phyloP scores from a whole-genome alignment of 345 rosid species.

The Anastatica hierochuntica region DNA sequence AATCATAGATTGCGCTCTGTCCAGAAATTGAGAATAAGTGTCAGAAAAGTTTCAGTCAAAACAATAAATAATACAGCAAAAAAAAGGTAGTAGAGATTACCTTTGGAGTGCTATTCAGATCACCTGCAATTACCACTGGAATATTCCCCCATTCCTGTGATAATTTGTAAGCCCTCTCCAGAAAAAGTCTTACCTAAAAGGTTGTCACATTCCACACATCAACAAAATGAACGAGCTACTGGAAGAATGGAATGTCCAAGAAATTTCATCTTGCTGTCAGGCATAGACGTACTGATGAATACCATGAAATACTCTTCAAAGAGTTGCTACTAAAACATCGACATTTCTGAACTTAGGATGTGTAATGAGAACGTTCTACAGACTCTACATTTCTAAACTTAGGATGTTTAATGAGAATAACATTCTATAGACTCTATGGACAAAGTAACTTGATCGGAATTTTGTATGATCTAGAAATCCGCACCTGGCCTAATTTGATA shows the following conservation, averaged over 20 bases:
- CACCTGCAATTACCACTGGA: slow-evolving; percentile 37
- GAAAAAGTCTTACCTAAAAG: slow-evolving; percentile 58
- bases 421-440: neutral
- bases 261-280: neutral
- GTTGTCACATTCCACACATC: slow-evolving; percentile 1
- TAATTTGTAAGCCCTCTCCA: slow-evolving; percentile 67
- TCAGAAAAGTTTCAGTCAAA: slow-evolving; percentile 5
- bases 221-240: neutral
- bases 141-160: slow-evolving; percentile 72
- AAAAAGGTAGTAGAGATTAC: slow-evolving; percentile 25
- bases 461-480: slow-evolving; percentile 2
- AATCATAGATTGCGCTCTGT: slow-evolving; percentile 86
- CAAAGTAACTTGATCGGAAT: neutral
- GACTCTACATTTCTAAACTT: neutral
- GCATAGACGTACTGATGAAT: neutral
- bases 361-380: too few species aligned
- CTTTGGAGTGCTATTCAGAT: slow-evolving; percentile 55
- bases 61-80: neutral
- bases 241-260: neutral
- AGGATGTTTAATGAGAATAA: slow-evolving; percentile 1
- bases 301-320: neutral
- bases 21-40: slow-evolving; percentile 20
- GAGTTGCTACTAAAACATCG: neutral
- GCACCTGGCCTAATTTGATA: slow-evolving; percentile 83
- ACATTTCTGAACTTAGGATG: neutral